phyloP scores from a whole-genome alignment of 345 rosid species.

The Theobroma cacao region DNA sequence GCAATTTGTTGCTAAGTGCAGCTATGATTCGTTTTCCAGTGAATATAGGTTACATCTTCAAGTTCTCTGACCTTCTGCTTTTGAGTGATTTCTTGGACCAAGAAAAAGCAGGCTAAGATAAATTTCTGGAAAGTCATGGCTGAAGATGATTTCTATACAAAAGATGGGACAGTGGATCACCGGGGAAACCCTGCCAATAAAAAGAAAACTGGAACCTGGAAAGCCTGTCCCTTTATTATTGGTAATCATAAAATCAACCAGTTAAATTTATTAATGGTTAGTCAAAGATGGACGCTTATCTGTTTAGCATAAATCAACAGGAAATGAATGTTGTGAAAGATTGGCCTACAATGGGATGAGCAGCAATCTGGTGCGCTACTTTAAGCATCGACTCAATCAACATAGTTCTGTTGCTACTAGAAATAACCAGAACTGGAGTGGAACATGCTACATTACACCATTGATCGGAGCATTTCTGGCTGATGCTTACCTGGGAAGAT shows the following conservation, averaged over 20 bases:
- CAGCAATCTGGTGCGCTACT: slow-evolving; percentile 25
- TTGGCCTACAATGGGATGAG: slow-evolving; percentile 35
- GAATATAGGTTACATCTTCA: too few species aligned
- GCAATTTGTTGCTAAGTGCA: not conserved
- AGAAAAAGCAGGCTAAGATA: not conserved
- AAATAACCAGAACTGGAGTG: slow-evolving; percentile 26
- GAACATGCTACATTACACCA: slow-evolving; percentile 30
- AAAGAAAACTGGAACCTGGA: slow-evolving; percentile 71
- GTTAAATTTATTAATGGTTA: not conserved
- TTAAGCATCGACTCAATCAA: slow-evolving; percentile 21
- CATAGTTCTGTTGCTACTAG: slow-evolving; percentile 12
- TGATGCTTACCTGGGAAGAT: slow-evolving; percentile 26
- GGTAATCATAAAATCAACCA: slow-evolving; percentile 34
- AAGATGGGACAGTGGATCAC: slow-evolving; percentile 69
- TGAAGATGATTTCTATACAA: slow-evolving; percentile 46
- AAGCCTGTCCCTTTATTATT: slow-evolving; percentile 76
- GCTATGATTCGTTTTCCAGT: not conserved
- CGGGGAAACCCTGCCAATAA: slow-evolving; percentile 58
- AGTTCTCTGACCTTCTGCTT: not conserved
- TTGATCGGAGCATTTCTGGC: slow-evolving; percentile 28
- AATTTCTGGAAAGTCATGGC: slow-evolving; percentile 18
- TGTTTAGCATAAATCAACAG: slow-evolving; percentile 12
- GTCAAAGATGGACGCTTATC: not conserved
- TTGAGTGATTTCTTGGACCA: not conserved
- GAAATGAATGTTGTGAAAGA: slow-evolving; percentile 31